Evolutionary conservation across 495 filamentous ascomycete genomes (phyloP), one percentile per base, ranked within the genome.

Genomic region (Penicilliopsis zonata): DNA sequence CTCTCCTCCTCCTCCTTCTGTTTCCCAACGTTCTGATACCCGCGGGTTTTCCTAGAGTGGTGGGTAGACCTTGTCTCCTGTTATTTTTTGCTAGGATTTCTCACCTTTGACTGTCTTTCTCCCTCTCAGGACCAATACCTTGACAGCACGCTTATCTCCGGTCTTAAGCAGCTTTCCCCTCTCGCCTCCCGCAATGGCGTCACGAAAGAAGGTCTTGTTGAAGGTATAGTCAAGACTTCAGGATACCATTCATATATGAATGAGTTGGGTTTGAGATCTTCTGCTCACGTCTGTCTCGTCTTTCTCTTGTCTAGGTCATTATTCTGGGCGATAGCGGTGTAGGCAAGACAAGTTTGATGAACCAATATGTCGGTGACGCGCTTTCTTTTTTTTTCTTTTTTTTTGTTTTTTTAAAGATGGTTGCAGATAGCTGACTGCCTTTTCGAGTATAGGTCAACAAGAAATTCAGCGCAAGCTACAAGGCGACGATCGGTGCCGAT

Each of bases 311-410:
- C 10, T 42, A 95, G 88, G 86, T 98, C 41, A 96, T 98, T 45
- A 96, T 99, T 53, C 74, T 99, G 37, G 90, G 90, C 42, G 90
- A 96, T 54, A 94, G 86, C 58, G 90, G 90, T 52, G 90, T 99
- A 28, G 90, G 90, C 41, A 99, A 99, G 70, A 99, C 92, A 32
- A 94, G 85, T 59, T 76, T 99, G 71, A 96, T 99, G 90, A 99
- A 96, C 65, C 90, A 99, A 96, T 99, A 96, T 79, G 90, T 96
- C 75, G 49, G 82, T 67, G 38, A 25, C 36, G 28, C 38, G 25
- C 40, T 34, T 13, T 18, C 3, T 18, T 12, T 5, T 4, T 28
- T 4, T 5, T 14, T 12, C n/a, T 10, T n/a, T n/a, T n/a, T n/a
- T n/a, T n/a, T n/a, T n/a, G n/a, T n/a, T n/a, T n/a, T n/a, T n/a